Base-by-base conservation (phyloP, 1,139 yeast genomes). In the Kodamaea suecica region DNA sequence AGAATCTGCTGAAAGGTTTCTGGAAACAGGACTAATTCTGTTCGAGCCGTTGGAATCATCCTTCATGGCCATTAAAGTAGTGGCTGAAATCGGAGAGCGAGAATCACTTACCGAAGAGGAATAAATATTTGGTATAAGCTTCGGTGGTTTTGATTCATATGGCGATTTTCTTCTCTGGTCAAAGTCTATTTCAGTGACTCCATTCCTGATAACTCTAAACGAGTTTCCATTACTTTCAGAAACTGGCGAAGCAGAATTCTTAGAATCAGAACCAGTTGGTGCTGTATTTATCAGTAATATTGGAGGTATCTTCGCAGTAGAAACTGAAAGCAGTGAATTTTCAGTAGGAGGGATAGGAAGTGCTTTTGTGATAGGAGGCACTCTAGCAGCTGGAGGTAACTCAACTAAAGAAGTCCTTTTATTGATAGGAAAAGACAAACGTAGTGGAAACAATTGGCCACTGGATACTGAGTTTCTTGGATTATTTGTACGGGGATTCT, bases 151-250 rank as follows among this genome's bases (percentile, higher is more conserved):
- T 3, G 58, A 44, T 29, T 72, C 79, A 48, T 76, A 83, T 1
- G 95, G 95, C 0, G 95, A 81, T 34, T 80, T 78, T 29, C 95
- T 63, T 36, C 90, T 67, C 49, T 85, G 81, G 50, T 86, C 94
- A 53, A 86, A 85, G 58, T 87, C 88, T 39, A 86, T 84, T 51
- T 84, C 94, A 19, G 76, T 63, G 11, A 73, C 66, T 28, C 74
- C 78, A n/a, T 80, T 77, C 24, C 90, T 59, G 10, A 85, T 70
- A 0, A 85, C 83, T 42, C 82, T 70, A 52, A 86, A 85, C 0
- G 85, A 65, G 37, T 64, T 67, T 25, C 38, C 38, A 5, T 42
- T 33, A 12, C 23, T 50, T 1, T 43, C 37, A 3, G 48, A 33
- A 2, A 25, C 25, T 1, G 43, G 43, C 8, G 48, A 35, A 1